These are phyloP conservation scores for Plantago lanceolata DNA, from an alignment of 305 asterid genomes.

Conservation along the genomic window DNA sequence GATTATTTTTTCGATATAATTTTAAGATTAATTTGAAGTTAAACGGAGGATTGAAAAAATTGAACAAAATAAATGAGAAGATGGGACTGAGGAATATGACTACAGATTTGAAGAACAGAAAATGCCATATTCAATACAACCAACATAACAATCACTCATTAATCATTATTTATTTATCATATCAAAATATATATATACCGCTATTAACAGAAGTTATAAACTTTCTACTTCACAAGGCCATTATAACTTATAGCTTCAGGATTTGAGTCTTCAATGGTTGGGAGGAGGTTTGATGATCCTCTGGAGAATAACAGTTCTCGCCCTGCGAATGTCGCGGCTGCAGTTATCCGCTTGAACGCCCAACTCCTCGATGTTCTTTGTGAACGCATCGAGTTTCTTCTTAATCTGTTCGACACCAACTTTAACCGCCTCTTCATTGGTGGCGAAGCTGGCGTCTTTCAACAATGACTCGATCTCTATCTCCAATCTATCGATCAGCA, in stretches of 20 bases:
- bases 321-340: slow-evolving; percentile 81
- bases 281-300: slow-evolving; percentile 75
- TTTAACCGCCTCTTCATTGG: slow-evolving; percentile 50
- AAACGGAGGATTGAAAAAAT: too few species aligned
- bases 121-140: too few species aligned
- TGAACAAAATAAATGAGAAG: too few species aligned
- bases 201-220: too few species aligned
- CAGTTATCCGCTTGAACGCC: slow-evolving; percentile 81
- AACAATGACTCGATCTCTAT: slow-evolving; percentile 55
- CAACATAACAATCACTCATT: too few species aligned
- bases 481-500: slow-evolving; percentile 61
- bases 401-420: slow-evolving; percentile 58
- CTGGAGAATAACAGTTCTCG: slow-evolving; percentile 78
- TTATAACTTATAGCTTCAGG: neutral
- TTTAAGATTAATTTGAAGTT: too few species aligned
- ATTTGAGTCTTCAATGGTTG: slow-evolving; percentile 36
- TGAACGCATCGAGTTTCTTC: slow-evolving; percentile 58
- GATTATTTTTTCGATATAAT: too few species aligned
- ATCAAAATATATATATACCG: too few species aligned
- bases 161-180: too few species aligned
- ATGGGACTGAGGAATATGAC: too few species aligned
- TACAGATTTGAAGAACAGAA: too few species aligned
- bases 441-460: slow-evolving; percentile 47
- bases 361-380: slow-evolving; percentile 68
- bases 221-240: too few species aligned